These are phyloP conservation scores for Telopea speciosissima DNA, from an alignment of 177 flowering plant species.

Conservation along the genomic window DNA sequence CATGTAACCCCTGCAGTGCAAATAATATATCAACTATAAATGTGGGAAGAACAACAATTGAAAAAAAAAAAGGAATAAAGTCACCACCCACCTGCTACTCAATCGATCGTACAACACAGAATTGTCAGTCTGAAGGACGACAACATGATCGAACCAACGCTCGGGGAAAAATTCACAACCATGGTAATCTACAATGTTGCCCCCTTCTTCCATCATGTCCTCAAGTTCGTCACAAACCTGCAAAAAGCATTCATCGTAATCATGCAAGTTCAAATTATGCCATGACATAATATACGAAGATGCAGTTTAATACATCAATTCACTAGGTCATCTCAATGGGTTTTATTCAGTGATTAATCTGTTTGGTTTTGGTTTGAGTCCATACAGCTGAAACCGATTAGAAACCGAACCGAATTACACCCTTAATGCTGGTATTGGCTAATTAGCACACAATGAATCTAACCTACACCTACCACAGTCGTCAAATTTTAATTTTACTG, in stretches of 20 bases:
- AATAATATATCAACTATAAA: neutral
- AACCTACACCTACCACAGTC: too few species aligned
- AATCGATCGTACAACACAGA: constrained; percentile 75
- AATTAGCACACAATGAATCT: too few species aligned
- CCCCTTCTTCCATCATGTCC: constrained; percentile 88
- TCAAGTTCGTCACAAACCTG: constrained; percentile 96
- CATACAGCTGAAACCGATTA: too few species aligned
- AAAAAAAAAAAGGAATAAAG: neutral
- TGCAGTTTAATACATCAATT: too few species aligned
- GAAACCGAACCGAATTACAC: too few species aligned
- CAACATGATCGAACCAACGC: constrained; percentile 90
- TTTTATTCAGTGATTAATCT: too few species aligned
- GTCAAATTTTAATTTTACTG: too few species aligned
- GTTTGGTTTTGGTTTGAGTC: too few species aligned
- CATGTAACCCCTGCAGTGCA: constrained; percentile 60
- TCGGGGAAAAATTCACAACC: constrained; percentile 97
- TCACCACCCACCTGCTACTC: constrained; percentile 46
- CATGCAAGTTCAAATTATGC: too few species aligned
- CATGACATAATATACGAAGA: too few species aligned
- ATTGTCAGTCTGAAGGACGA: constrained; percentile 88
- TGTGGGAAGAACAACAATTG: neutral
- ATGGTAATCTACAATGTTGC: constrained; percentile 86
- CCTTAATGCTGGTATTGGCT: too few species aligned
- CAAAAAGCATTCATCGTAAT: constrained; percentile 5
- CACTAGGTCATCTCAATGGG: too few species aligned